These are phyloP conservation scores for Rhodomyrtus tomentosa DNA, from an alignment of 345 rosid species.

Conservation along the genomic window DNA sequence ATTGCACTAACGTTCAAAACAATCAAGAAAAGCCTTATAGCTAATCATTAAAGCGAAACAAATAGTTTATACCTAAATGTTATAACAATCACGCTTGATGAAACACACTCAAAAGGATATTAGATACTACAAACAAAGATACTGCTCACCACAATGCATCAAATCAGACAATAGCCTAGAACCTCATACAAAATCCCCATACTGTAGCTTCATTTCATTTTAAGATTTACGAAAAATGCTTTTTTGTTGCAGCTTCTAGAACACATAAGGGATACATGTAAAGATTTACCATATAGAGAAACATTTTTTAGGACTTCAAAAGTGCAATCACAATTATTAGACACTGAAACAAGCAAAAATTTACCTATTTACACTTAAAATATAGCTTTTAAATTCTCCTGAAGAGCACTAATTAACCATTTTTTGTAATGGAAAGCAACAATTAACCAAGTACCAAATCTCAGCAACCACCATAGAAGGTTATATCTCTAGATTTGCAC, in stretches of 20 bases:
- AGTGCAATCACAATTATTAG: background rate
- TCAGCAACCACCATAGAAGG: background rate
- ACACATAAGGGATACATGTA: background rate
- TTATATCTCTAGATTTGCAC: background rate
- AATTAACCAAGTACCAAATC: background rate
- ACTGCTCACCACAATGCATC: background rate
- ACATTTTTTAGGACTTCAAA: background rate
- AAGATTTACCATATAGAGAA: background rate
- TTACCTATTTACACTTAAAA: background rate
- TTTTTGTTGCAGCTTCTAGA: background rate
- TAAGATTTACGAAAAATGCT: background rate
- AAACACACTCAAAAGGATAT: background rate
- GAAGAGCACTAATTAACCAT: background rate
- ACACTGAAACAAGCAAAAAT: background rate
- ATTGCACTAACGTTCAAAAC: background rate
- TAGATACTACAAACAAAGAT: background rate
- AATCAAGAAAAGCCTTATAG: background rate
- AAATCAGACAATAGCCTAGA: background rate
- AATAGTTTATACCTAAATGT: background rate
- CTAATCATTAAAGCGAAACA: background rate
- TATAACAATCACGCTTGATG: background rate
- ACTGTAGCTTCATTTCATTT: background rate
- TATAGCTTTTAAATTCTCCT: background rate
- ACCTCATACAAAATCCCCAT: background rate
- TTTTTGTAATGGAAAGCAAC: background rate